These are phyloP conservation scores for Henningerozyma blattae DNA, from an alignment of 805 yeast genomes.

Conservation along the genomic window DNA sequence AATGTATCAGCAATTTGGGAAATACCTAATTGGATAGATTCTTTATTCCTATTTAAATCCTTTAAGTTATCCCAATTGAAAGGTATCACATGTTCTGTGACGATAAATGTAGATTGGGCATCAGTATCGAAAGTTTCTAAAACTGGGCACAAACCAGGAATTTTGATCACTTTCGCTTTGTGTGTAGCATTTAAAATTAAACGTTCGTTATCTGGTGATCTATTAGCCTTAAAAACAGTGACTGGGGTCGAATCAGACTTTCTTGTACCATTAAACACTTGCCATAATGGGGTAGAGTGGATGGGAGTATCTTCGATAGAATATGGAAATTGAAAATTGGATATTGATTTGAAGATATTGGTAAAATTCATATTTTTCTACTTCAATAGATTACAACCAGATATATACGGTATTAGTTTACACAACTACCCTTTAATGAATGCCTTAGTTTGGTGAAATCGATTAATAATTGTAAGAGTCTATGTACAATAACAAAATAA, in stretches of 20 bases:
- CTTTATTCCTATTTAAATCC: slow-evolving; percentile 5
- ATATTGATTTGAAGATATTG: slow-evolving; percentile 19
- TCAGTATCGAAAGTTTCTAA: slow-evolving; percentile 20
- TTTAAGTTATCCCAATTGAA: slow-evolving; percentile 9
- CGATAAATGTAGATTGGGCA: slow-evolving; percentile 14
- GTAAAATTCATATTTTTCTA: slow-evolving; percentile 23
- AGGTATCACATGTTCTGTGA: slow-evolving; percentile 18
- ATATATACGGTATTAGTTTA: no score
- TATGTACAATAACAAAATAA: no score
- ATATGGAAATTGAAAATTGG: slow-evolving; percentile 24
- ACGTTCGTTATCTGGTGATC: slow-evolving; percentile 6
- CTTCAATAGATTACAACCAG: no score
- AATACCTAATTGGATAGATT: slow-evolving; percentile 16
- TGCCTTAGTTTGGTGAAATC: no score
- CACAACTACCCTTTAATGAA: no score
- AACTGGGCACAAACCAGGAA: slow-evolving; percentile 22
- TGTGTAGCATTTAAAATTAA: slow-evolving; percentile 16
- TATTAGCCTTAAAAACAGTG: slow-evolving; percentile 17
- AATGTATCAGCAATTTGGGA: slow-evolving; percentile 16
- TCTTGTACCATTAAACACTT: slow-evolving; percentile 16
- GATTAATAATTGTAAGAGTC: no score
- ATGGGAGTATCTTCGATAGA: slow-evolving; percentile 13
- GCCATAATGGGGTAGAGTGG: slow-evolving; percentile 16
- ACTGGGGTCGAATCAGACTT: slow-evolving; percentile 20
- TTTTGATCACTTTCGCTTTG: slow-evolving; percentile 16